These are phyloP conservation scores for Alternaria triticina DNA, from an alignment of 2,329 filamentous ascomycete genomes.

Conservation along the genomic window DNA sequence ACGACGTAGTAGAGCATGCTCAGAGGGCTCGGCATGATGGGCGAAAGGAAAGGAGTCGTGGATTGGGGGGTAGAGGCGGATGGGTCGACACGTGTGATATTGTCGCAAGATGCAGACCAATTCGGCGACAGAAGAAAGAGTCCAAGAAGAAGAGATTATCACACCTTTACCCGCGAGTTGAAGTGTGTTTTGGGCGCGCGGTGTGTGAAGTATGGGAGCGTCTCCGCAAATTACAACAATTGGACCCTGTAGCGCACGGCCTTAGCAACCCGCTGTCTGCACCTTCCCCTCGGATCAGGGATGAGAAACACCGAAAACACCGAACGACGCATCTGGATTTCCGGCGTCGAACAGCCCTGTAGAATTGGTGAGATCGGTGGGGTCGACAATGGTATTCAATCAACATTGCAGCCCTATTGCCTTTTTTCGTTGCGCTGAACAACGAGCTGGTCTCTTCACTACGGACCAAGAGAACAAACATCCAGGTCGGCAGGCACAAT, in stretches of 20 bases:
- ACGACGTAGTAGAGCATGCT: conserved; percentile 73
- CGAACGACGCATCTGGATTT: not conserved
- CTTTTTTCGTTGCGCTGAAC: not conserved
- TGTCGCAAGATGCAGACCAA: conserved; percentile 10
- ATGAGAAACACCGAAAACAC: conserved; percentile 3
- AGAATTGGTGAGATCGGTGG: not conserved
- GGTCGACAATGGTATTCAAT: not conserved
- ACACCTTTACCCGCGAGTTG: not conserved
- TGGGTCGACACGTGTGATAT: not conserved
- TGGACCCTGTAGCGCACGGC: conserved; percentile 15
- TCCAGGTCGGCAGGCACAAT: not conserved
- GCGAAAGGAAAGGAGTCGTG: conserved; percentile 20
- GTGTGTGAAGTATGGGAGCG: not conserved
- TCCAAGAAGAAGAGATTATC: not conserved
- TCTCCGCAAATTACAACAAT: conserved; percentile 14
- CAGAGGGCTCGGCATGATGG: conserved; percentile 48
- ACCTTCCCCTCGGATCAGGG: conserved; percentile 2
- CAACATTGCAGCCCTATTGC: not conserved
- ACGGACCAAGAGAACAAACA: not conserved
- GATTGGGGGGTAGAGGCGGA: conserved; percentile 10
- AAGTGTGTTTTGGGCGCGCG: not conserved
- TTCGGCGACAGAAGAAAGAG: not conserved
- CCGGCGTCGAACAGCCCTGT: not conserved
- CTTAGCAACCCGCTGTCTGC: conserved; percentile 9
- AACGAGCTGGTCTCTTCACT: not conserved